Base-by-base conservation (phyloP, 2,329 filamentous ascomycete genomes). In the Aspergillus phoenicis region DNA sequence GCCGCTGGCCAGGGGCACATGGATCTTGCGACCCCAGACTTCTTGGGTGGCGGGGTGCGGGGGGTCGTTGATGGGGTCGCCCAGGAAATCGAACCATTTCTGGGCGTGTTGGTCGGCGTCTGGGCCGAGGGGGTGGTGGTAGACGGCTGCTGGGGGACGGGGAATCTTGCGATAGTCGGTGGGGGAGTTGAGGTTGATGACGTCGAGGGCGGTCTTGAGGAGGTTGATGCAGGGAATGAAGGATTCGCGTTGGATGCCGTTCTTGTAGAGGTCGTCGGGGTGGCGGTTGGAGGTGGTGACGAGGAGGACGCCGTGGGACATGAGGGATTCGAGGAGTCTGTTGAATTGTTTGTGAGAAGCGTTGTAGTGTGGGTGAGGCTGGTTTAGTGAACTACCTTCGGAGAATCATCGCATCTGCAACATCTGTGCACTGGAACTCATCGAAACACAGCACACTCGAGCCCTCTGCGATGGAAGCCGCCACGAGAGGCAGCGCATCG, bases 111-210 rank as follows among this genome's bases (percentile, higher is more conserved):
- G 86, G 10, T 84, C 77, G 3, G 95, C 93, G 55, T 90, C 88
- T 8, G 83, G 83, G 75, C 94, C 93, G 2, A 98, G 87, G 0
- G 92, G 91, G 61, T 92, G 89, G 80, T 98, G 91, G 77, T 98
- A 99, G 17, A 99, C 95, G 39, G 91, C 94, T 0, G 92, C 96
- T 0, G 93, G 90, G 2, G 95, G 95, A 0, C 95, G 87, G 1
- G 94, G 92, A 59, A 99, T 96, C 78, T 97, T 98, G 71, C 95
- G 91, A 81, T 99, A 99, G 78, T 99, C 95, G 39, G 93, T 99
- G 4, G 89, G 88, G 2, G 93, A 97, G 80, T 99, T 91, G 61
- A 99, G 88, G 77, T 97, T 97, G 70, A 99, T 91, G 52, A 98
- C 91, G 57, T 91, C 88, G 8, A 99, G 85, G 2, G 89, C 87